Percentiles rank a stretch among this genome's conserved stretches.
phyloP scores from a whole-genome alignment of 1,139 yeast genomes.

The Candida gigantensis region DNA sequence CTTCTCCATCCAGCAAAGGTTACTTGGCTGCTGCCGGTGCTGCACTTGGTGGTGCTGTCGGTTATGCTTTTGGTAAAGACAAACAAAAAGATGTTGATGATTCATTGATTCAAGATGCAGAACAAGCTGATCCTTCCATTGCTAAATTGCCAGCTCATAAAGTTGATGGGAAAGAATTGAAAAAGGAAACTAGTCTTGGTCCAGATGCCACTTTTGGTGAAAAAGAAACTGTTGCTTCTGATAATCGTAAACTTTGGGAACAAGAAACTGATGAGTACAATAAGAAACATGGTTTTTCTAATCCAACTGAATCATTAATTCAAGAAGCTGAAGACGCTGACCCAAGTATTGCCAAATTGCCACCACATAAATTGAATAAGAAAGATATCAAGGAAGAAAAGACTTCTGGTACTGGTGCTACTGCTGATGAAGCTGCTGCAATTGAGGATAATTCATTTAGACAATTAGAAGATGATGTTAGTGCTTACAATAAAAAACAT shows the following conservation, averaged over 20 bases:
- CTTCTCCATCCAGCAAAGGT: constrained; percentile 1
- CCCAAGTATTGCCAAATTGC: constrained; percentile 4
- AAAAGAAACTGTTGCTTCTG: constrained; percentile 2
- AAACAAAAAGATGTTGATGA: constrained; percentile 12
- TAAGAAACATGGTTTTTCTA: constrained; percentile 7
- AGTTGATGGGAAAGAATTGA: constrained; percentile 6
- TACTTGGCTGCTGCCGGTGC: constrained; percentile 13
- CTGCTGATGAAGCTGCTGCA: constrained; percentile 11
- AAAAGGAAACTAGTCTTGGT: constrained; percentile 6
- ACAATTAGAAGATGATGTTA: constrained; percentile 25
- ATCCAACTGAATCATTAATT: constrained; percentile 17
- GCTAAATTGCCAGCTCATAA: constrained; percentile 22
- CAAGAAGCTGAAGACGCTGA: constrained; percentile 6
- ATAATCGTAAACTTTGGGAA: constrained; percentile 17
- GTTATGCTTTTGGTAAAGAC: constrained; percentile 14
- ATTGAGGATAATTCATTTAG: constrained; percentile 9
- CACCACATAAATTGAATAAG: constrained; percentile 3
- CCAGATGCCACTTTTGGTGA: constrained; percentile 7
- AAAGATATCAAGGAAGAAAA: constrained; percentile 3
- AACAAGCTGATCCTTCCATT: constrained; percentile 21
- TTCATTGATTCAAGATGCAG: constrained; percentile 25
- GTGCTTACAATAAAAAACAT: constrained; percentile 29
- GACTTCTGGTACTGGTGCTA: constrained; percentile 2
- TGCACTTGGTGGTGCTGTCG: constrained; percentile 13
- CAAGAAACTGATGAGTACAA: constrained; percentile 25